Conservation (phyloP, 225 moss, liverwort and hornwort genomes). For the Pseudisothecium myosuroides region DNA sequence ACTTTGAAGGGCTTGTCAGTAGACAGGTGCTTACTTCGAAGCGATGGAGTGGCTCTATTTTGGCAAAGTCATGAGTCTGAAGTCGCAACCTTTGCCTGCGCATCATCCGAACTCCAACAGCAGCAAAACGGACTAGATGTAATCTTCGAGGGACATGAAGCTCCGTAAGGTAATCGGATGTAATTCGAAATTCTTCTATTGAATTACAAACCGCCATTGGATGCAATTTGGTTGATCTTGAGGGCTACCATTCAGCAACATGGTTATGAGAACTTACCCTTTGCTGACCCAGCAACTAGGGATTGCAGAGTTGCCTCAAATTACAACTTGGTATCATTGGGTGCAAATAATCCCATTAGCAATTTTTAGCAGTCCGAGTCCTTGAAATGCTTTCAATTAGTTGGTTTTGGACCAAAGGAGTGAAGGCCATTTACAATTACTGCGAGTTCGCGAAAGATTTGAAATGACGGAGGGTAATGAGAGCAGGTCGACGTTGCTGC, state of each 20-base stretch:
- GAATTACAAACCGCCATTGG: not conserved
- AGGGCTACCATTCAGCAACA: not conserved
- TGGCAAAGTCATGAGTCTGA: not conserved
- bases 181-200: not conserved
- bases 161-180: too few relatives aligned
- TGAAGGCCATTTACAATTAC: not conserved
- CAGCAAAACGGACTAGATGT: not conserved
- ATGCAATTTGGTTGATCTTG: not conserved
- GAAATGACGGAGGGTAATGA: not conserved
- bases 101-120: not conserved
- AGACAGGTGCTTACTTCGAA: not conserved
- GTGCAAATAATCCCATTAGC: not conserved
- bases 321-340: not conserved
- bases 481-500: not conserved
- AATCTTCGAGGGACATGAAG: not conserved
- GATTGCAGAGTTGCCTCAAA: not conserved
- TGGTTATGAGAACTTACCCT: not conserved
- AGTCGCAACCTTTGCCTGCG: not conserved
- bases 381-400: not conserved
- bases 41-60: not conserved
- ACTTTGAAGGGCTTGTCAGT: not conserved
- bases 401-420: not conserved
- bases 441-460: not conserved
- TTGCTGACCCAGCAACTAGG: not conserved
- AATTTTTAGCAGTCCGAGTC: not conserved